phyloP scores from a whole-genome alignment of 2,329 filamentous ascomycete species.

The Fusarium transvaalense region DNA sequence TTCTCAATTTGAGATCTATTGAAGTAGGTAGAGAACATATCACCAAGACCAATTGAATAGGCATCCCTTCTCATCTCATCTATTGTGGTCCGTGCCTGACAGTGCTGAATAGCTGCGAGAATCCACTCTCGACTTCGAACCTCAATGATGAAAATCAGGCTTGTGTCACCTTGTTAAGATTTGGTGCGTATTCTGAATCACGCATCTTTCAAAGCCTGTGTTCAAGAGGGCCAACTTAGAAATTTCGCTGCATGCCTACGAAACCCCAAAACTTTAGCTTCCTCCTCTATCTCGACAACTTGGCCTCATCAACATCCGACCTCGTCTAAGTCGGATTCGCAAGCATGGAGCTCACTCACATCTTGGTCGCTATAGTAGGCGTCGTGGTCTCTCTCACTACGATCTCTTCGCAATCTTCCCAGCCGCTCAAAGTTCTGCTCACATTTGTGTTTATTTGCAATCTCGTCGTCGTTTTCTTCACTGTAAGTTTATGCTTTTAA shows the following conservation, averaged over 20 bases:
- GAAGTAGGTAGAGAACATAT: not conserved
- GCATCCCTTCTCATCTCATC: too few relatives aligned
- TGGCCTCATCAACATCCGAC: conserved; percentile 22
- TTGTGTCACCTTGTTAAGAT: not conserved
- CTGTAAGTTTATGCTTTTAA: conserved; percentile 41
- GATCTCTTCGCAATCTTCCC: too few relatives aligned
- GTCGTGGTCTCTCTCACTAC: conserved; percentile 1
- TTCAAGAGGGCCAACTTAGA: not conserved
- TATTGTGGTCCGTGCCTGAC: not conserved
- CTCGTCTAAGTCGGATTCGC: conserved; percentile 3
- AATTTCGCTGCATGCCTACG: not conserved
- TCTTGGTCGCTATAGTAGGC: conserved; percentile 7
- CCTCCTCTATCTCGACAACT: conserved; percentile 28
- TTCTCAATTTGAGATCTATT: not conserved
- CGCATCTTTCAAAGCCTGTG: too few relatives aligned
- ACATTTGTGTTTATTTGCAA: conserved; percentile 35
- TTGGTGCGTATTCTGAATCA: not conserved
- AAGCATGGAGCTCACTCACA: conserved; percentile 7
- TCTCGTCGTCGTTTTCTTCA: conserved; percentile 49
- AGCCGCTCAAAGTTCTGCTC: conserved; percentile 15
- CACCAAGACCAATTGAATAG: not conserved
- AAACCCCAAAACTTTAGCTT: not conserved
- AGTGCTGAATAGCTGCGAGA: not conserved
- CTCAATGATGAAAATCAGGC: not conserved
- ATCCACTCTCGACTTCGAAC: conserved; percentile 23